Percentiles rank a stretch among this genome's conserved stretches.
Evolutionary conservation across 768 basidiomycete genomes (phyloP).

Genomic region (Boletus rubropictus): DNA sequence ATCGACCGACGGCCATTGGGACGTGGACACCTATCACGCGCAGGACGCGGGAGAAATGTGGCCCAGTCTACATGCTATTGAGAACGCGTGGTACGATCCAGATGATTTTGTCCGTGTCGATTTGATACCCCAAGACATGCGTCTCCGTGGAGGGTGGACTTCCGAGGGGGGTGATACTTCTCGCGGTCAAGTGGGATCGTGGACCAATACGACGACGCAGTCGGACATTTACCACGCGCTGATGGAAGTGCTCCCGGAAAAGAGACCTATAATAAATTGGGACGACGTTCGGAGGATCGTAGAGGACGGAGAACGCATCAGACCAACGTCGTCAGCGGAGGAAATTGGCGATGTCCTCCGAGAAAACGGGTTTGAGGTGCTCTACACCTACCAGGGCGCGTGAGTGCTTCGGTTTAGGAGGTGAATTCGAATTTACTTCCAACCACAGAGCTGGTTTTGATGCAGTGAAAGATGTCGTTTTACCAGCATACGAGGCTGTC

Average conservation of each 20-base stretch:
- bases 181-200: conserved; percentile 17
- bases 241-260: conserved; percentile 5
- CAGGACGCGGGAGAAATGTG: conserved; percentile 8
- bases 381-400: conserved; percentile 38
- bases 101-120: conserved; percentile 34
- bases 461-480: conserved; percentile 34
- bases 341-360: conserved; percentile 30
- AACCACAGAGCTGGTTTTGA: conserved; percentile 34
- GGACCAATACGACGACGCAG: conserved; percentile 10
- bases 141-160: conserved; percentile 29
- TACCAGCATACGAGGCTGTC: conserved; percentile 31
- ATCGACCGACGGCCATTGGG: conserved; percentile 35
- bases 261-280: conserved; percentile 25
- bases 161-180: conserved; percentile 9
- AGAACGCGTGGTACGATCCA: conserved; percentile 37
- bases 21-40: conserved; percentile 31
- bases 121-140: conserved; percentile 29
- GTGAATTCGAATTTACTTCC: not conserved
- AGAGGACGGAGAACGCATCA: conserved; percentile 18
- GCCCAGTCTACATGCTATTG: conserved; percentile 31
- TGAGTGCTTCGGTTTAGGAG: conserved; percentile 24
- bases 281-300: conserved; percentile 17
- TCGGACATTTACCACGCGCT: conserved; percentile 19
- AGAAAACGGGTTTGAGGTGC: conserved; percentile 36
- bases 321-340: conserved; percentile 20